phyloP scores from a whole-genome alignment of 1,284 basidiomycete species.

The Ceratobasidium sp. region DNA sequence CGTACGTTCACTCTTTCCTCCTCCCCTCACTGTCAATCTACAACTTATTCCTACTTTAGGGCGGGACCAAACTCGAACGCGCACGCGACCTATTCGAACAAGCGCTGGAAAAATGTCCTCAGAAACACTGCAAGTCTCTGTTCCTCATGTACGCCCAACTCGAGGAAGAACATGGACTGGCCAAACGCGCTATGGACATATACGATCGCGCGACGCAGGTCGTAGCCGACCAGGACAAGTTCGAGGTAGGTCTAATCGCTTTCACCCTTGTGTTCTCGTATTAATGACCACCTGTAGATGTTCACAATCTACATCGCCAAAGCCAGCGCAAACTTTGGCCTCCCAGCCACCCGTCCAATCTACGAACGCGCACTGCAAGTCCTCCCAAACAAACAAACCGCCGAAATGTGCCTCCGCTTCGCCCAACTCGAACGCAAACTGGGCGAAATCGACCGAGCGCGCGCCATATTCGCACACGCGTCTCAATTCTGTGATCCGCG shows the following conservation, averaged over 20 bases:
- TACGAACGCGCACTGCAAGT: constrained; percentile 97
- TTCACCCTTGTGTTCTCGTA: background rate
- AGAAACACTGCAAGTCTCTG: constrained; percentile 94
- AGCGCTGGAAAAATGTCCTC: constrained; percentile 94
- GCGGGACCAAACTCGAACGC: constrained; percentile 93
- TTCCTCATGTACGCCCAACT: constrained; percentile 96
- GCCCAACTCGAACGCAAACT: constrained; percentile 97
- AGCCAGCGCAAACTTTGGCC: constrained; percentile 93
- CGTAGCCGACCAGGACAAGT: constrained; percentile 92
- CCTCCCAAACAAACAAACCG: constrained; percentile 93
- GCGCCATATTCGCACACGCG: constrained; percentile 96
- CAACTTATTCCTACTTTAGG: constrained; percentile 62
- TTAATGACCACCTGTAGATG: constrained; percentile 70
- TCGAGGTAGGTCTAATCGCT: constrained; percentile 74
- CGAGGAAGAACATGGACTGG: constrained; percentile 95
- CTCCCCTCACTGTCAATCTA: background rate
- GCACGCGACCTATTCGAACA: constrained; percentile 98
- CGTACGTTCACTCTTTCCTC: constrained; percentile 65
- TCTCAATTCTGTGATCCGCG: constrained; percentile 99
- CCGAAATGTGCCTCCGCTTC: constrained; percentile 98
- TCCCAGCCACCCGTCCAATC: constrained; percentile 96
- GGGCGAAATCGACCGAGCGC: constrained; percentile 97
- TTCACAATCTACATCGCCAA: constrained; percentile 98
- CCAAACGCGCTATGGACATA: constrained; percentile 96
- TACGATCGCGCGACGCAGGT: constrained; percentile 93